Base-by-base conservation (phyloP, 805 yeast species). In the Myxozyma monticola region DNA sequence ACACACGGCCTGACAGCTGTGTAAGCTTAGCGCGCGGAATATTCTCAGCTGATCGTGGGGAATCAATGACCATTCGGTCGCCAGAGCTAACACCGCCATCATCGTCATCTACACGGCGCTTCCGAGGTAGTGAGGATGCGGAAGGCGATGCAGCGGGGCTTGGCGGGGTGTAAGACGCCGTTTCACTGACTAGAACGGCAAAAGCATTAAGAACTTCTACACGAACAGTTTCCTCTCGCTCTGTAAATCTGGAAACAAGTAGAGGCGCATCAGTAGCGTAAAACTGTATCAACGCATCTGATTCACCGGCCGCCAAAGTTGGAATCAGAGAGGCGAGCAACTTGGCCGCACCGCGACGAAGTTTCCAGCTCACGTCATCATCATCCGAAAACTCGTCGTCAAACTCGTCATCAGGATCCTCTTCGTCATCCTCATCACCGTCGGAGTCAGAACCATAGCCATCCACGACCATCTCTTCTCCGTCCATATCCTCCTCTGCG, bases 341-440 rank as follows among this genome's bases (percentile, higher is more conserved):
- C 26, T 67, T 68, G 5, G 78, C 71, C 0, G 86, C 68, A 45
- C 75, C 76, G 36, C 78, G 69, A 51, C 93, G 70, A 17, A 85
- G 66, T 56, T 78, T 82, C 85, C 90, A 83, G 1, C 84, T 75
- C 45, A 71, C 72, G 46, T 77, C 84, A 30, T 77, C 80, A 50
- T 70, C 74, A 42, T 70, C 76, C 9, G 68, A 66, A 42, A 65
- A 62, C n/a, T 45, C 62, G 25, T 65, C 70, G 10, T 64, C 72
- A n/a, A 60, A 62, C 21, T 64, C 69, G 36, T 62, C 61, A 45
- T 58, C 42, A 5, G 60, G 67, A 30, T 54, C 68, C 4, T 70
- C 74, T n/a, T 69, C 75, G 25, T 73, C 78, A 14, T 65, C 66
- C 22, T 61, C 71, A 3, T 60, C 68, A 2, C 68, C 72, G 15